Percentiles rank a stretch among this genome's conserved stretches.
Evolutionary conservation across 2,329 filamentous ascomycete genomes (phyloP).

Genomic region (Stemphylium lycopersici): DNA sequence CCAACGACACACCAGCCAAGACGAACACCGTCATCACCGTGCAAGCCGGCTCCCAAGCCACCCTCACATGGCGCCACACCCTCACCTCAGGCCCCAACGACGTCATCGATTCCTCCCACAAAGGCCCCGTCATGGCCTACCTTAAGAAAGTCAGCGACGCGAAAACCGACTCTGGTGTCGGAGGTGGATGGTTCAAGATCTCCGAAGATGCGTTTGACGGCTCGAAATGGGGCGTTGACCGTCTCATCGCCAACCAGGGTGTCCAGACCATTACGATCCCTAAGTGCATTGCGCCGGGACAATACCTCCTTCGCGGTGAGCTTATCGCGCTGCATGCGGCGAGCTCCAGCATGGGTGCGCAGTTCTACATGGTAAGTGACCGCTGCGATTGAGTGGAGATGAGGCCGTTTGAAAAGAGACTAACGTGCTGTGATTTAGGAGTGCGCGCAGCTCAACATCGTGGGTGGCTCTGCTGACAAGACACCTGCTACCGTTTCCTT

Average conservation of each 20-base stretch:
- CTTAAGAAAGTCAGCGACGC: conserved; percentile 63
- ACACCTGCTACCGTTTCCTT: conserved; percentile 38
- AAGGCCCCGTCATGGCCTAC: conserved; percentile 63
- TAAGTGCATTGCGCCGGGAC: conserved; percentile 43
- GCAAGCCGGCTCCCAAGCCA: conserved; percentile 56
- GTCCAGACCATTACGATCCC: conserved; percentile 51
- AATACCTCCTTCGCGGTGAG: conserved; percentile 53
- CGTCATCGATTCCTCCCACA: conserved; percentile 63
- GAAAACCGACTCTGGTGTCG: conserved; percentile 37
- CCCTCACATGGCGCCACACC: conserved; percentile 65
- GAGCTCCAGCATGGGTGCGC: conserved; percentile 42
- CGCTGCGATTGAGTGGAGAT: conserved; percentile 14
- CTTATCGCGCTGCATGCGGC: conserved; percentile 53
- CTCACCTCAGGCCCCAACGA: conserved; percentile 55
- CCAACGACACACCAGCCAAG: conserved; percentile 53
- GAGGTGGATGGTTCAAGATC: conserved; percentile 30
- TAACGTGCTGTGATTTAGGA: conserved; percentile 6
- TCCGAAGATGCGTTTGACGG: conserved; percentile 46
- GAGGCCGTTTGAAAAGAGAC: conserved; percentile 23
- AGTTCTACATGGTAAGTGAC: conserved; percentile 48
- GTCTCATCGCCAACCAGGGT: conserved; percentile 49
- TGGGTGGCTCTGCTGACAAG: conserved; percentile 33
- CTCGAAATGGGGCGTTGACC: conserved; percentile 44
- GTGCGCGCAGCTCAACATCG: conserved; percentile 44
- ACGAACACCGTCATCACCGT: conserved; percentile 48